Evolutionary conservation across 495 filamentous ascomycete genomes (phyloP).

Genomic region (Podospora pseudopauciseta): DNA sequence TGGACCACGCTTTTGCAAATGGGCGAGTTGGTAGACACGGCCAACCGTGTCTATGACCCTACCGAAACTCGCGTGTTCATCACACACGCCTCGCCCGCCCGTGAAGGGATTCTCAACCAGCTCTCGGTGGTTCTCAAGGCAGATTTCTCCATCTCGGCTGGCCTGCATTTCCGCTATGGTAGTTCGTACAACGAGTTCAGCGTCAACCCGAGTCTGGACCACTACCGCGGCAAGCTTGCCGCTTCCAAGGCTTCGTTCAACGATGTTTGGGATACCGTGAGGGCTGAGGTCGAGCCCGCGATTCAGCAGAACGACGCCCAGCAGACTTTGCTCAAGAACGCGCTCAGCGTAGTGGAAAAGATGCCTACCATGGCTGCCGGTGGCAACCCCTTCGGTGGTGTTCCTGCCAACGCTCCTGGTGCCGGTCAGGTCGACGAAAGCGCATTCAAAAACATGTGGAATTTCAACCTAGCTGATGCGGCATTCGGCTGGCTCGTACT

Average conservation of each 20-base stretch:
- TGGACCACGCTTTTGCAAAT: conserved; percentile 99
- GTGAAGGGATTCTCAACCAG: conserved; percentile 96
- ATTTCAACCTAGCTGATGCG: conserved; percentile 97
- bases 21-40: conserved; percentile 97
- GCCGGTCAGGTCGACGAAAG: conserved; percentile 94
- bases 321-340: conserved; percentile 83
- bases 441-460: conserved; percentile 99
- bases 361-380: conserved; percentile 95
- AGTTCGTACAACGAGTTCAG: conserved; percentile 99
- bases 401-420: conserved; percentile 57
- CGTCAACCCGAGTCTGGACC: conserved; percentile 95
- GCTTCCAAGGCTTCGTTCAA: conserved; percentile 98
- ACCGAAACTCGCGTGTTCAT: conserved; percentile 98
- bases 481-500: conserved; percentile 95
- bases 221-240: conserved; percentile 99
- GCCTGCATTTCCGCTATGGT: conserved; percentile 97
- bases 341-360: conserved; percentile 84
- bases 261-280: conserved; percentile 99
- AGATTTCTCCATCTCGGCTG: conserved; percentile 96
- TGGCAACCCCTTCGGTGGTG: conserved; percentile 93
- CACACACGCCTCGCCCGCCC: conserved; percentile 94
- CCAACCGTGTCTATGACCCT: conserved; percentile 96
- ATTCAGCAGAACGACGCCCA: conserved; percentile 91
- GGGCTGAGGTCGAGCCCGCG: conserved; percentile 87
- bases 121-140: conserved; percentile 96